Conservation (phyloP, 441 rosid genomes). For the Dalechampia spathulata region DNA sequence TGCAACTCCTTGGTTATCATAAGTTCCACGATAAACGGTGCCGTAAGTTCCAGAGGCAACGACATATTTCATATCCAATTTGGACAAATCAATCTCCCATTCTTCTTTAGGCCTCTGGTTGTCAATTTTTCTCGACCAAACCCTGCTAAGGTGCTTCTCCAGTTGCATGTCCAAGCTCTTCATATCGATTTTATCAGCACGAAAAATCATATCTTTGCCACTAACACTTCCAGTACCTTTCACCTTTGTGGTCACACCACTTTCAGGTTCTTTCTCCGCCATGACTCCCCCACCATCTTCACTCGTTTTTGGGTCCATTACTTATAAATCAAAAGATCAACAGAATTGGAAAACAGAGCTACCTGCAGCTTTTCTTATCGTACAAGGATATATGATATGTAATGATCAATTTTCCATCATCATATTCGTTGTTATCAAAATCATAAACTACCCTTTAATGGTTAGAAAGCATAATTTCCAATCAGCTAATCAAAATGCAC, state of each 20-base stretch:
- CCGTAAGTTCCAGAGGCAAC: constrained; percentile 84
- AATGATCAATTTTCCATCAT: constrained; percentile 3
- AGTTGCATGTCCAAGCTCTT: constrained; percentile 72
- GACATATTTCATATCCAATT: constrained; percentile 44
- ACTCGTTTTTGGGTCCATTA: constrained; percentile 33
- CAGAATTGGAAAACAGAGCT: constrained; percentile 4
- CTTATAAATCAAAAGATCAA: not conserved
- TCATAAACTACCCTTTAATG: not conserved
- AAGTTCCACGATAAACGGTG: constrained; percentile 52
- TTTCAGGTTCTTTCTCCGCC: constrained; percentile 18
- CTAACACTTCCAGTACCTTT: constrained; percentile 31
- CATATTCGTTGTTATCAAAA: not conserved
- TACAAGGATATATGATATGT: not conserved
- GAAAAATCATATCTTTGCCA: constrained; percentile 39
- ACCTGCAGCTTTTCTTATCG: not conserved
- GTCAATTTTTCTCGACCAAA: constrained; percentile 60
- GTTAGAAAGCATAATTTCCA: constrained; percentile 1
- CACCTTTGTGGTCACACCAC: constrained; percentile 28
- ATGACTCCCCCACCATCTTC: constrained; percentile 18
- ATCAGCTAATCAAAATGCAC: constrained; percentile 15
- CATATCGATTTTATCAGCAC: constrained; percentile 74
- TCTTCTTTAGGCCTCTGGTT: constrained; percentile 38
- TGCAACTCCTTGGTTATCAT: constrained; percentile 76
- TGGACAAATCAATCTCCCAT: constrained; percentile 85
- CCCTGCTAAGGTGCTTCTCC: constrained; percentile 71